These are phyloP conservation scores for Starmerella bacillaris DNA, from an alignment of 805 yeast genomes.

Conservation along the genomic window DNA sequence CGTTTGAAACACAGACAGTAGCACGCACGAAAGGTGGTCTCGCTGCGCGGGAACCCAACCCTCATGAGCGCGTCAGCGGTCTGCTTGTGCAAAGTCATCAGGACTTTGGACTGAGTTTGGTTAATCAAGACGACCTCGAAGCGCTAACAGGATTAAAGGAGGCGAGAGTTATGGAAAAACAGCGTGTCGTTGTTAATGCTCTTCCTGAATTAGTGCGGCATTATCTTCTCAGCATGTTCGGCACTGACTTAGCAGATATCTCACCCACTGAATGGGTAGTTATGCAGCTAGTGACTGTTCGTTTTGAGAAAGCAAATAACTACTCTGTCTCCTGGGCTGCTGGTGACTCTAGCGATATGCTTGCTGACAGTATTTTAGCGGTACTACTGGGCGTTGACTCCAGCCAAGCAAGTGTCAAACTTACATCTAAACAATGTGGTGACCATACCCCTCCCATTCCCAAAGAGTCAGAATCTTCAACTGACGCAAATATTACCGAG, in stretches of 20 bases:
- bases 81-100: conserved; percentile 56
- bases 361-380: conserved; percentile 87
- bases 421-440: conserved; percentile 30
- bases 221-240: conserved; percentile 94
- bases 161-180: conserved; percentile 67
- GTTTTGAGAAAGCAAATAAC: conserved; percentile 28
- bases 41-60: conserved; percentile 22
- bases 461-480: too few species aligned
- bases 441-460: conserved; percentile 31
- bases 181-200: conserved; percentile 60
- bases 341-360: conserved; percentile 71
- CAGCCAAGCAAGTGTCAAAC: conserved; percentile 83
- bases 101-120: conserved; percentile 69
- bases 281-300: conserved; percentile 47
- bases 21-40: conserved; percentile 58
- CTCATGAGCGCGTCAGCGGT: conserved; percentile 46
- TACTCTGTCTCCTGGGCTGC: conserved; percentile 81
- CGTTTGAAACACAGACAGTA: conserved; percentile 64
- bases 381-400: conserved; percentile 82
- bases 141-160: conserved; percentile 79
- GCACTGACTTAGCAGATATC: conserved; percentile 37
- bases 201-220: conserved; percentile 63
- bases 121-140: conserved; percentile 71
- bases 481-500: conserved; percentile 11
- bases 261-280: conserved; percentile 25